These are phyloP conservation scores for Lyophyllum shimeji DNA, from an alignment of 768 basidiomycete genomes.

Conservation along the genomic window DNA sequence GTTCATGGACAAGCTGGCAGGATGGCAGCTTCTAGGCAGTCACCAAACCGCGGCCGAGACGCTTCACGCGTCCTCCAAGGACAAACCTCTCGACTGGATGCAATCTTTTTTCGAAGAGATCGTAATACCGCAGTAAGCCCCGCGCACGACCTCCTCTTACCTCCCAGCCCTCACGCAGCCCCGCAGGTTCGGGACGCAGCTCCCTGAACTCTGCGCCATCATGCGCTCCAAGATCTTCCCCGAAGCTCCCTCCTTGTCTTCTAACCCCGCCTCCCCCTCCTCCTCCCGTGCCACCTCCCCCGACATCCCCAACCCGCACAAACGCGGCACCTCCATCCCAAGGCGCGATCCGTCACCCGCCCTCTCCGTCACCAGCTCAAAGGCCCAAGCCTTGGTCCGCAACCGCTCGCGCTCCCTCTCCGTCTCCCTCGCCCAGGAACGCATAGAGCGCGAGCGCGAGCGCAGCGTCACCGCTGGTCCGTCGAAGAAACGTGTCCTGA, in stretches of 20 bases:
- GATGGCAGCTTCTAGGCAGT: conserved; percentile 66
- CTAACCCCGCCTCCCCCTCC: conserved; percentile 38
- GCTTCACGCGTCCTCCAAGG: conserved; percentile 15
- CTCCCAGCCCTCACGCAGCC: neutral
- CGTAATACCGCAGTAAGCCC: conserved; percentile 61
- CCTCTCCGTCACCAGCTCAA: conserved; percentile 19
- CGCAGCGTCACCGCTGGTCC: conserved; percentile 32
- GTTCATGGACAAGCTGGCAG: conserved; percentile 78
- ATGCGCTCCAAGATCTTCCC: conserved; percentile 70
- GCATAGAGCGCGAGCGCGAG: conserved; percentile 34
- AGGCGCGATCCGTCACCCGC: conserved; percentile 19
- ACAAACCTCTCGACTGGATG: conserved; percentile 63
- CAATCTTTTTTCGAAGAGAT: conserved; percentile 68
- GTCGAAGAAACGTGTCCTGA: conserved; percentile 53
- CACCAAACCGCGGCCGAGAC: conserved; percentile 24
- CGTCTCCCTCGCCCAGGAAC: conserved; percentile 67
- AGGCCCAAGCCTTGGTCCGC: conserved; percentile 27
- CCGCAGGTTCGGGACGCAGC: conserved; percentile 51
- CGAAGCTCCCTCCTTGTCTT: conserved; percentile 58
- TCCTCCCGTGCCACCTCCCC: conserved; percentile 33
- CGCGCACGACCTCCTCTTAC: neutral
- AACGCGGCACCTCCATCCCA: neutral
- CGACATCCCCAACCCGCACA: conserved; percentile 5
- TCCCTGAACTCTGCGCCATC: conserved; percentile 55
- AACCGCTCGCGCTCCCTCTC: conserved; percentile 64